Evolutionary conservation across 108 stramenopile species (phyloP), one percentile per base, ranked within the genome.

Genomic region (Cyclotella atomus): DNA sequence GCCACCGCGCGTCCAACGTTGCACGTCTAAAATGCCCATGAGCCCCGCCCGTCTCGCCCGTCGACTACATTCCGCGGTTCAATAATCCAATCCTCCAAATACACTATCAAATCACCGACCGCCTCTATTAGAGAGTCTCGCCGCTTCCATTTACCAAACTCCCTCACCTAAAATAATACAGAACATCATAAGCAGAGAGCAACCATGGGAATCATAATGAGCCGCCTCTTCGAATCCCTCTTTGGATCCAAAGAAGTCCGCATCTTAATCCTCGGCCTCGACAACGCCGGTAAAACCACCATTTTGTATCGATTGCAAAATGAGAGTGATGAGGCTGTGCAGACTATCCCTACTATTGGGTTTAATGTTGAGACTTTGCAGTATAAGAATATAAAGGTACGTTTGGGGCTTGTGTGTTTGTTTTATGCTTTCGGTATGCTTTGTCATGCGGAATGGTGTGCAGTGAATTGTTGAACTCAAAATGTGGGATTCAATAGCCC

Each of bases 341-440:
- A 97, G 74, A 99, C 99, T n/a, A 98, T 99, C 59, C 99, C 99
- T 3, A 99, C 99, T 1, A 99, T 99, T 77, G 99, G 95, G 4
- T 99, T 99, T 78, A 99, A 99, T 77, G 98, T 99, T 17, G 99
- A 99, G 75, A 99, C 98, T 0, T 74, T 99, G 70, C 98, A 99
- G 73, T 99, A 99, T 84, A 99, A 99, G 65, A 99, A 99, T 84
- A 99, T 99, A 73, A 94, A 94, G 91, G 93, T 94, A 63, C 53
- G 88, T 36, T 4, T 24, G 1, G 21, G 20, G 2, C 52, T 52
- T 3, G 52, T 23, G 52, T 41, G n/a, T n/a, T n/a, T n/a, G n/a
- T n/a, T n/a, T n/a, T n/a, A n/a, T n/a, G n/a, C n/a, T n/a, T n/a
- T n/a, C n/a, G n/a, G n/a, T n/a, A n/a, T n/a, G n/a, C n/a, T n/a